Evolutionary conservation across 768 basidiomycete species (phyloP), one percentile per base, ranked within the genome.

Genomic region (Sarcodon sp.): DNA sequence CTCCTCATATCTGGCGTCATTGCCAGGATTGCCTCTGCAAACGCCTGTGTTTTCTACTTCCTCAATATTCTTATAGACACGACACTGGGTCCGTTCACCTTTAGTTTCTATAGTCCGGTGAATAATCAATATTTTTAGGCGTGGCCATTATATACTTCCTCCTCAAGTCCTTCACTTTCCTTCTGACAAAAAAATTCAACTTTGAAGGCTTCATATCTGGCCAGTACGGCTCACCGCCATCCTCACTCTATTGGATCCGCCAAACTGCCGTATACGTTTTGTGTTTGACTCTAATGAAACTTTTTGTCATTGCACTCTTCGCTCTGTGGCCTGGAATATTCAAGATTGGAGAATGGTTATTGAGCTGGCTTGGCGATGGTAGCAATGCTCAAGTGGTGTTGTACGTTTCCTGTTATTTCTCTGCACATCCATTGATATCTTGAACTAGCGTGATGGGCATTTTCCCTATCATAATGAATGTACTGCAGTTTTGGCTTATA

Each of bases 401-500:
- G 88, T 91, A 59, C 53, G 87, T 73, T 47, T 34, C 43, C 13
- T 38, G 41, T 27, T 18, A 15, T 3, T 36, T 15, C 11, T 13
- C 27, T 35, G 15, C 7, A 12, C 32, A 33, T 47, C 50, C 45
- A 44, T 15, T 13, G 7, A 36, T 34, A 11, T 12, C 13, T 34
- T 5, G 44, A 33, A 33, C 18, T 53, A 89, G 86, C 55, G 83
- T 83, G 18, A 92, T 97, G 88, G 88, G 89, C 46, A 63, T 94
- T 46, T 91, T 93, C 66, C 92, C 91, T 0, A 84, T 87, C 54
- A 66, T 80, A 38, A 88, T 89, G 87, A 91, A 91, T 62, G 66
- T 90, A 35, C 55, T 89, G 9, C 94, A 98, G 61, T 97, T 97
- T 72, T 92, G 92, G 80, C 68, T 96, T 45, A 92, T 96, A 50